These are phyloP conservation scores for Yamadazyma dendronema DNA, from an alignment of 1,139 yeast species.

Conservation along the genomic window DNA sequence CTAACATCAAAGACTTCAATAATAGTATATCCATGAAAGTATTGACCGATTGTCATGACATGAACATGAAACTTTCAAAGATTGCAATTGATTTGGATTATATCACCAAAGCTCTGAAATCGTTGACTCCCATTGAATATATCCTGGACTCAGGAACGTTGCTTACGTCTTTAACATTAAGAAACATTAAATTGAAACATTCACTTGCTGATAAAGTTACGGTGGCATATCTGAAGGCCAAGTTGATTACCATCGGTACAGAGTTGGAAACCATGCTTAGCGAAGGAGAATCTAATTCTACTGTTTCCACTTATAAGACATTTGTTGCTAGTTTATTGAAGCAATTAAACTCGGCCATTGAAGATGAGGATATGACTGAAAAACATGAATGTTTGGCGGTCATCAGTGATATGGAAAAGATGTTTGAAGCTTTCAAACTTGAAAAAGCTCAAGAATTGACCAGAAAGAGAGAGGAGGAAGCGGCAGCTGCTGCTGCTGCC, in stretches of 20 bases:
- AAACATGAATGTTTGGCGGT: constrained; percentile 60
- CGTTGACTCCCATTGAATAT: constrained; percentile 45
- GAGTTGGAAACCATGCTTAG: constrained; percentile 47
- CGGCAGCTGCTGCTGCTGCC: constrained; percentile 4
- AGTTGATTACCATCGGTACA: constrained; percentile 52
- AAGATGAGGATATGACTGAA: constrained; percentile 46
- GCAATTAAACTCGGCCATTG: constrained; percentile 52
- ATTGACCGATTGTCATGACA: constrained; percentile 45
- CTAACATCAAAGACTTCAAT: constrained; percentile 40
- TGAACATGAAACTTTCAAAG: constrained; percentile 39
- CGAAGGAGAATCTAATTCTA: constrained; percentile 24
- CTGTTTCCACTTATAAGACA: constrained; percentile 47
- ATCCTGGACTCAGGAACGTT: constrained; percentile 60
- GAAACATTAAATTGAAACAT: constrained; percentile 50
- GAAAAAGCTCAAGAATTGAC: constrained; percentile 22
- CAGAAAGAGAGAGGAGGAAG: constrained; percentile 14
- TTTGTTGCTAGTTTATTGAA: constrained; percentile 51
- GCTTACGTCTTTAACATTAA: constrained; percentile 47
- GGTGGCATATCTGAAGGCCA: constrained; percentile 56
- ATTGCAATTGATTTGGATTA: constrained; percentile 48
- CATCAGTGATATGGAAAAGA: constrained; percentile 58
- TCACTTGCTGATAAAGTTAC: constrained; percentile 49
- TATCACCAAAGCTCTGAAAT: constrained; percentile 41
- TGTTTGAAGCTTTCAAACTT: constrained; percentile 52
- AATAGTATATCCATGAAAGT: constrained; percentile 50